Base-by-base conservation (phyloP, 345 rosid genomes). In the Linum trigynum region DNA sequence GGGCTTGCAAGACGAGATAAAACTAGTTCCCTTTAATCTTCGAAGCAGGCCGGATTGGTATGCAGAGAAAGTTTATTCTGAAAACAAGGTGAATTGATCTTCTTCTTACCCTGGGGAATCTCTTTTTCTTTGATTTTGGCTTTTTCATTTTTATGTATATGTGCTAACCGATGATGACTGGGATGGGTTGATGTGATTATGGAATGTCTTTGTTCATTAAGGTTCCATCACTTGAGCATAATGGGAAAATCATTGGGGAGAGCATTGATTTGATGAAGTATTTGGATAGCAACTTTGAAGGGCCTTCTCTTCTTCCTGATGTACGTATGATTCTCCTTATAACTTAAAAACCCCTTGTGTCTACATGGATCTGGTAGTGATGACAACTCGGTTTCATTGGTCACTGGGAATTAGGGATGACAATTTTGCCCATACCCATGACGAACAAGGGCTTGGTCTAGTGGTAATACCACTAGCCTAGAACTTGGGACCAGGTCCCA, bases 211-310 rank as follows among this genome's bases (percentile, higher is more conserved):
- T n/a, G 35, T 10, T 56, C 11, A 4, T 39, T 0, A 7, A 61
- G 64, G 64, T 61, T 9, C 64, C 64, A 61, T n/a, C 64, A 2
- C 41, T 61, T n/a, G 64, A 61, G n/a, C 64, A 61, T n/a, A 39
- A 61, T 12, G 41, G 41, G 1, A 61, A 61, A 39, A 42, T 61
- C 41, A 61, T 61, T 5, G 64, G 39, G 32, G 64, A 61, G 64
- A 36, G 48, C 41, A 8, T 61, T n/a, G 64, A 61, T 38, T 8
- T 61, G 7, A 39, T 61, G 5, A 61, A 61, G 48, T 61, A 61
- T 50, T 8, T 61, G 9, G 64, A 61, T 42, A 61, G 32, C 64
- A 61, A 61, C 50, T 61, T 61, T 39, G 64, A 61, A 61, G 64
- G 64, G 64, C 64, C 64, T 38, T 61, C 64, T 17, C 39, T 59